Evolutionary conservation across 2,329 filamentous ascomycete species (phyloP), one percentile per base, ranked within the genome.

Genomic region (Colletotrichum chlorophyti): DNA sequence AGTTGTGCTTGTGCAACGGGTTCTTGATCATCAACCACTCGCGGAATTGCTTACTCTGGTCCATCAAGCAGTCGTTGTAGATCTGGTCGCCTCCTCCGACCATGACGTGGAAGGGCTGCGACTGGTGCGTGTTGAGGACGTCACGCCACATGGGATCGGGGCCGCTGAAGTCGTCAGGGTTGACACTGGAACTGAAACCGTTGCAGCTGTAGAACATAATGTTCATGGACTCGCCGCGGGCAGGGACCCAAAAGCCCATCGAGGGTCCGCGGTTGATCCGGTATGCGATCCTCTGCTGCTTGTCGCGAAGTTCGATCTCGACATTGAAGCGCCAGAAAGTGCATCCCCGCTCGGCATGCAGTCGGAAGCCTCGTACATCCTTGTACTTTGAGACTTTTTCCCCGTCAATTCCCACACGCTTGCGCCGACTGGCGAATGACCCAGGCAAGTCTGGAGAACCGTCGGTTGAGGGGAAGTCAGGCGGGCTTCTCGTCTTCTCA

Each of bases 161-260:
- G 0, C 95, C 95, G 68, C 89, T 95, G 70, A 97, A 89, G 41
- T 88, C 82, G 69, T 96, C 83, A 0, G 92, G 78, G 62, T 96
- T 88, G 21, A 91, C 90, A 54, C 85, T 89, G 48, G 89, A 73
- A 66, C 91, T 94, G 78, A 99, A 99, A 2, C 96, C 95, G 71
- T 99, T 99, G 78, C 95, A 97, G 71, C 91, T 97, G 77, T 98
- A 86, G 76, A 97, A 99, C 93, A 98, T 97, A 71, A 97, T 91
- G 76, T 98, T 97, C 95, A 99, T 99, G 3, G 90, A 85, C 71
- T 96, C 83, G 14, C 87, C 89, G 46, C 82, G 84, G 27, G 89
- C 90, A 5, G 96, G 95, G 1, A 99, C 92, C 94, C 95, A 99
- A 72, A 99, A 99, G 1, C 90, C 91, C 49, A 91, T 87, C 3